Evolutionary conservation across 257 asterid species (phyloP).

Genomic region (Nicotiana tomentosiformis): DNA sequence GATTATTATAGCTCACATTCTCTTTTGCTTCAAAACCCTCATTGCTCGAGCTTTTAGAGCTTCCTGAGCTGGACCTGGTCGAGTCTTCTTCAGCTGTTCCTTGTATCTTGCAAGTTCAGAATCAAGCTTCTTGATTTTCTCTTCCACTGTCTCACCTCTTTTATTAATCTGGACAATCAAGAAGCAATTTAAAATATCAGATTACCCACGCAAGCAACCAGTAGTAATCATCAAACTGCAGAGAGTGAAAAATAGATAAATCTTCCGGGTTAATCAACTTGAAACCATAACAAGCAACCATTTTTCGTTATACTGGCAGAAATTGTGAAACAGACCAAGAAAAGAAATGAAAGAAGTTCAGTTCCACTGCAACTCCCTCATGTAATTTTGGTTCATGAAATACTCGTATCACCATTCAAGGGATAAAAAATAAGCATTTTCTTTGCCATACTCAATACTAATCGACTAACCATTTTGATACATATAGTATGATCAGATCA

Average conservation of each 20-base stretch:
- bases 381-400: neutral
- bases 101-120: conserved; percentile 15
- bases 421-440: neutral
- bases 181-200: neutral
- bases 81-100: conserved; percentile 18
- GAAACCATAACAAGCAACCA: neutral
- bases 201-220: neutral
- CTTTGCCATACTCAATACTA: neutral
- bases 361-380: neutral
- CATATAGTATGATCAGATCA: neutral
- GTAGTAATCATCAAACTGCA: neutral
- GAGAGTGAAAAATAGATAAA: neutral
- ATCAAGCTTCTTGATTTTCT: conserved; percentile 16
- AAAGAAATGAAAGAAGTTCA: neutral
- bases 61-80: conserved; percentile 20
- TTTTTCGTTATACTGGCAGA: neutral
- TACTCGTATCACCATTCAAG: neutral
- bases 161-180: conserved; percentile 10
- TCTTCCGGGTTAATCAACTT: neutral
- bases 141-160: conserved; percentile 17
- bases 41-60: conserved; percentile 22
- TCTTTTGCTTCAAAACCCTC: conserved; percentile 17
- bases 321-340: neutral
- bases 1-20: conserved; percentile 2
- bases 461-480: neutral